A percentile compares a stretch with the other conserved stretches of the same genome.
Evolutionary conservation across 2,329 filamentous ascomycete species (phyloP).

Genomic region (Elsinoe australis): DNA sequence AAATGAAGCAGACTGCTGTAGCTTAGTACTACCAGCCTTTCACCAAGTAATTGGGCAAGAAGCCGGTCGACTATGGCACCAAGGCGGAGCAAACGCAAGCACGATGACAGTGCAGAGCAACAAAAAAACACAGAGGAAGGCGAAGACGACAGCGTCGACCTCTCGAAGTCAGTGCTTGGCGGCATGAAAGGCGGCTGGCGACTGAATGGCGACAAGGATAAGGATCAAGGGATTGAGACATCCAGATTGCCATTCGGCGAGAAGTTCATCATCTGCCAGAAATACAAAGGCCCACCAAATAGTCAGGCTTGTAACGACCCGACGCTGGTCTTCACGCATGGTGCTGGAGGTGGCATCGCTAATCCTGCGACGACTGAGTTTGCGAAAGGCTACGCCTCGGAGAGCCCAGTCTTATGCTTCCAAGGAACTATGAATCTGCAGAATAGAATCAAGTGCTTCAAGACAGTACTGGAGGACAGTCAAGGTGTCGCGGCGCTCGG

Average conservation of each 20-base stretch:
- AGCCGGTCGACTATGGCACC: background rate
- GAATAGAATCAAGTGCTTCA: constrained; percentile 33
- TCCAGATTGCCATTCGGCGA: constrained; percentile 11
- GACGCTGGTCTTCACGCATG: constrained; percentile 38
- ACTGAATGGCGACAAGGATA: constrained; percentile 7
- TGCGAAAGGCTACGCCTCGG: constrained; percentile 31
- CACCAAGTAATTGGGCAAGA: too few relatives aligned
- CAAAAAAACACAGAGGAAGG: background rate
- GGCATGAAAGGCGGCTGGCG: constrained; percentile 5
- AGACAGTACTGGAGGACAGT: constrained; percentile 29
- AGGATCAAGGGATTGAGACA: background rate
- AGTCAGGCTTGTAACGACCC: constrained; percentile 3
- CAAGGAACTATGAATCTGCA: constrained; percentile 38
- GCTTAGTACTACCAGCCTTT: too few relatives aligned
- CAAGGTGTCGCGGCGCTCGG: constrained; percentile 27
- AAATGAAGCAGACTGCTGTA: too few relatives aligned
- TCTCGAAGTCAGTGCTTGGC: constrained; percentile 4
- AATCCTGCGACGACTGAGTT: constrained; percentile 35
- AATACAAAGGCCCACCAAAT: constrained; percentile 8
- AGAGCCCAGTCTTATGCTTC: constrained; percentile 30
- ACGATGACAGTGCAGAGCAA: background rate
- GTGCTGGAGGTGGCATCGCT: constrained; percentile 37
- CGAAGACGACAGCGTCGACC: constrained; percentile 3
- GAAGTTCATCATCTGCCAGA: constrained; percentile 20
- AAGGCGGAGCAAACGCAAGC: background rate